Evolutionary conservation across 2,329 filamentous ascomycete species (phyloP), one percentile per base, ranked within the genome.

Genomic region (Cordyceps militaris): DNA sequence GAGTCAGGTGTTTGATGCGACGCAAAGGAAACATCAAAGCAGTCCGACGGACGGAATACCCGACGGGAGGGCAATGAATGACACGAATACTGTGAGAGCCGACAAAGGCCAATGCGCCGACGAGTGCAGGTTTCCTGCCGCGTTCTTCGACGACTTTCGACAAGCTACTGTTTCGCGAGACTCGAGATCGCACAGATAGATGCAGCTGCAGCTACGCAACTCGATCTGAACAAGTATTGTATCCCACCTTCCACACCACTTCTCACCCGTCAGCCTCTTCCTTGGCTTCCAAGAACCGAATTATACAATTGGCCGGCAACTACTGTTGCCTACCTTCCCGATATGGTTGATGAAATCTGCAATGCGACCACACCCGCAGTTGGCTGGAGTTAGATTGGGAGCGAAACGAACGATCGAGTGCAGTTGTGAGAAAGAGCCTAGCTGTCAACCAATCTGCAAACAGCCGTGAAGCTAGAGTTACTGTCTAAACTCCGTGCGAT

Each of bases 321-420:
- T 19, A 26, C 48, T 14, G 10, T 11, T 48, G 13, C 6, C 34
- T 57, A 57, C 54, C 54, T 57, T 57, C 54, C 54, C 54, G 54
- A 57, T 57, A 21, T 26, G 54, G 46, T 57, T 50, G 46, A 49
- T 34, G 19, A 43, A 56, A 50, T 50, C 54, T 57, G 54, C 54
- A 57, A 43, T 57, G 46, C 46, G 46, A 57, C 54, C 23, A 19
- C 24, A 57, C 36, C 21, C 26, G 14, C 26, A n/a, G 32, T 43
- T 36, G 7, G 34, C 5, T 6, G 34, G 10, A 7, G 10, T 21
- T 42, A 38, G 13, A 28, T 55, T 19, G 14, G 40, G 13, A 44
- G 38, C 21, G 16, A 53, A 19, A 46, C 48, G 19, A 54, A 26
- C 4, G 26, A 24, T n/a, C 34, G 34, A 38, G 43, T 16, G n/a